Conservation (phyloP, 75 land plant genomes). For the Pinus albicaulis region DNA sequence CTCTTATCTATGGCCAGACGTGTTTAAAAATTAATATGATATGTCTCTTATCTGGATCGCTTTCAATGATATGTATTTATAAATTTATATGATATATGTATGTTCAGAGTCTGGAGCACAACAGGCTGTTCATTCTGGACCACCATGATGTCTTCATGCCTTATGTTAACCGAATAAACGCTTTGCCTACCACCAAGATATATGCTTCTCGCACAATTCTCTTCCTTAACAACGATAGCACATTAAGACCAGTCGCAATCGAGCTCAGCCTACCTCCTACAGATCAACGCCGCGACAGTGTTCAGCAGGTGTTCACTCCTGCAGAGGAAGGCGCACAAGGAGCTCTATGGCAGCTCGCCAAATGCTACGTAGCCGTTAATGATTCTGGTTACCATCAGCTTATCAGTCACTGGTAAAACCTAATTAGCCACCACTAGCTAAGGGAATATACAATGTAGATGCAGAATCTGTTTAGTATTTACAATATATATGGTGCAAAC, state of each 20-base stretch:
- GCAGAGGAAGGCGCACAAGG: constrained; percentile 32
- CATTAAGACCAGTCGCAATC: constrained; percentile 66
- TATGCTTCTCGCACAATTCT: constrained; percentile 70
- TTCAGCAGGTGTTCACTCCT: constrained; percentile 35
- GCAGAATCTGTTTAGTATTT: no score
- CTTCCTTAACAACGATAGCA: constrained; percentile 38
- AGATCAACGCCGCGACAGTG: constrained; percentile 18
- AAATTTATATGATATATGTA: no score
- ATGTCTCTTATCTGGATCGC: no score
- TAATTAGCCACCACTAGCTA: no score
- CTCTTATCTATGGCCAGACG: no score
- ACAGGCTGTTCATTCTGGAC: constrained; percentile 26
- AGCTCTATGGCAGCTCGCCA: constrained; percentile 70
- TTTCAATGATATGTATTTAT: no score
- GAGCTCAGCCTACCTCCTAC: constrained; percentile 65
- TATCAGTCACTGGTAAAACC: constrained; percentile 63
- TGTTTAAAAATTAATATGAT: no score
- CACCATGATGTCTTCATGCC: constrained; percentile 30
- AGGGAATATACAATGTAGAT: no score
- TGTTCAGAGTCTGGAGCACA: constrained; percentile 18
- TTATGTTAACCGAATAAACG: constrained; percentile 22
- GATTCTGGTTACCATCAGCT: constrained; percentile 75
- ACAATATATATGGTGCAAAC: no score
- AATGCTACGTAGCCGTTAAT: constrained; percentile 62
- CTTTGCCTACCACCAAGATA: constrained; percentile 9